Evolutionary conservation across 495 filamentous ascomycete species (phyloP).

Genomic region (Neurospora sp.): DNA sequence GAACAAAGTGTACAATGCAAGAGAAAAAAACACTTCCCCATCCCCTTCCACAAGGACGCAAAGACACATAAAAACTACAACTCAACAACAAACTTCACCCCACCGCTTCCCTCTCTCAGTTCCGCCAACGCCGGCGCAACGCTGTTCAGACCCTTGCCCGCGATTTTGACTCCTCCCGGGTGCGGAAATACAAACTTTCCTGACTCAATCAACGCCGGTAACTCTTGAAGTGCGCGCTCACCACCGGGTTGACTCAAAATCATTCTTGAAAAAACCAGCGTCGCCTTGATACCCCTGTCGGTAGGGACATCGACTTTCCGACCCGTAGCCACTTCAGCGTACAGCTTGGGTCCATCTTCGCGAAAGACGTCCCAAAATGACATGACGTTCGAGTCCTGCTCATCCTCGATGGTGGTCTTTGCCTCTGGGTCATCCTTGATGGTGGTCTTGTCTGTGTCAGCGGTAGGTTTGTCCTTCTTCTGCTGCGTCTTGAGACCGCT

Average conservation of each 20-base stretch:
- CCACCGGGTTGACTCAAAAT: constrained; percentile 3
- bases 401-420: not conserved
- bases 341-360: constrained; percentile 23
- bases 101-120: not conserved
- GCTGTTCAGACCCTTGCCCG: not conserved
- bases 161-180: not conserved
- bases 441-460: not conserved
- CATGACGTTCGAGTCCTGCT: not conserved
- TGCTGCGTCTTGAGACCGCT: too few relatives aligned
- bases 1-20: not conserved
- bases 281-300: constrained; percentile 8
- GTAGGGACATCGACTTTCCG: constrained; percentile 15
- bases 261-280: constrained; percentile 15
- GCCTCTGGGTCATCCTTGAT: not conserved
- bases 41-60: not conserved
- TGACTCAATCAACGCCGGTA: not conserved
- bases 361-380: constrained; percentile 10
- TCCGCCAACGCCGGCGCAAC: not conserved
- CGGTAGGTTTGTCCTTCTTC: not conserved
- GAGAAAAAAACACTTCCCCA: not conserved
- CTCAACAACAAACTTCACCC: not conserved
- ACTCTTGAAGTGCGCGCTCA: not conserved
- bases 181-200: not conserved
- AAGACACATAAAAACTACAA: not conserved
- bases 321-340: constrained; percentile 25